These are phyloP conservation scores for Coemansia sp. DNA, from an alignment of 192 early-diverging fungal genomes.

Conservation along the genomic window DNA sequence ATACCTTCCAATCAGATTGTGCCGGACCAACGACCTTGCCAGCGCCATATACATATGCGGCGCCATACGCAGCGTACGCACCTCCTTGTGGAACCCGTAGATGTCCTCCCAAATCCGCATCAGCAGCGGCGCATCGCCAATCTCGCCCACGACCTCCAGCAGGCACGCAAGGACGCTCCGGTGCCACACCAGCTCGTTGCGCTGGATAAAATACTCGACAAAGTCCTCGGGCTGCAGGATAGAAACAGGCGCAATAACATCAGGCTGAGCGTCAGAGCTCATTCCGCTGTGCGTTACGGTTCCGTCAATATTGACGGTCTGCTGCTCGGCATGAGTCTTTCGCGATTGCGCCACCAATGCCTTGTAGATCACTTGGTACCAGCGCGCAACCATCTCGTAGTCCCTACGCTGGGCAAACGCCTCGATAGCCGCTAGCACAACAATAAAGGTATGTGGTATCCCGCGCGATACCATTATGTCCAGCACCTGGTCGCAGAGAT, in stretches of 20 bases:
- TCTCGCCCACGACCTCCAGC: slow-evolving; percentile 35
- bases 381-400: slow-evolving; percentile 43
- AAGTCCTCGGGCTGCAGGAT: slow-evolving; percentile 36
- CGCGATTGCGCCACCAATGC: slow-evolving; percentile 26
- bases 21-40: slow-evolving; percentile 45
- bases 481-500: slow-evolving; percentile 36
- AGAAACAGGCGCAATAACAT: neutral
- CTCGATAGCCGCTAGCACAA: slow-evolving; percentile 38
- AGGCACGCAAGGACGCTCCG: slow-evolving; percentile 27
- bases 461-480: slow-evolving; percentile 22
- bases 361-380: slow-evolving; percentile 34
- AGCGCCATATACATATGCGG: slow-evolving; percentile 49
- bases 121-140: slow-evolving; percentile 25
- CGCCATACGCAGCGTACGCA: slow-evolving; percentile 34
- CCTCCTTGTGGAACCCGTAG: slow-evolving; percentile 11
- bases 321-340: slow-evolving; percentile 10
- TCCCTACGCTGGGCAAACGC: slow-evolving; percentile 35
- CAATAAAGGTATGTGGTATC: slow-evolving; percentile 21
- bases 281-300: slow-evolving; percentile 2
- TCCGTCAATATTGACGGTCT: slow-evolving; percentile 22
- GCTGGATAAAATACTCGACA: slow-evolving; percentile 27
- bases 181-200: slow-evolving; percentile 50
- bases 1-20: slow-evolving; percentile 23
- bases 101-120: slow-evolving; percentile 46
- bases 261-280: neutral